Base-by-base conservation (phyloP, 2,329 filamentous ascomycete genomes). In the Delphinella strobiligena region DNA sequence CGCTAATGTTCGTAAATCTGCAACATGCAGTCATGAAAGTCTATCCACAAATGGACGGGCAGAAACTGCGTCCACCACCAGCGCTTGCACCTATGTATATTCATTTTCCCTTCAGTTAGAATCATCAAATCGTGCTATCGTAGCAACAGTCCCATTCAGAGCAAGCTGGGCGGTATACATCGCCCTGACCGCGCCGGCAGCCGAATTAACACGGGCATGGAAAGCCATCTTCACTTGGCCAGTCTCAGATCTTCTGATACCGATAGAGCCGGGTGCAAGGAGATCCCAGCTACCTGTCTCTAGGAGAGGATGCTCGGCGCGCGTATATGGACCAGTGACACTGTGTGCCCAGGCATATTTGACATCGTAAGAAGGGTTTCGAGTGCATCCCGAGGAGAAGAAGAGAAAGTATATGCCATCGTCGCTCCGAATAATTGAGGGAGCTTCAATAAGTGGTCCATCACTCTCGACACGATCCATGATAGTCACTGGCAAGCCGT, bases 371-470 rank as follows among this genome's bases (percentile, higher is more conserved):
- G 43, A 40, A 3, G 49, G 41, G 7, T 43, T 38, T 14, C 51
- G 47, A 3, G 54, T 59, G 45, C 57, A 60, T 1, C 55, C 56
- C 10, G 52, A 54, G 5, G 49, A 53, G 50, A 53, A 60, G 51
- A 60, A 60, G 15, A 60, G 49, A 43, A 60, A 57, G 47, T 59
- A 60, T 16, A 47, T 42, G 12, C 53, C 54, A 4, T 52, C 50
- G 12, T 36, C 19, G 2, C 50, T 51, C 32, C 49, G 46, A 7
- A 53, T 37, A 16, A 60, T 46, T 11, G 44, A 46, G 2, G 57
- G 57, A 3, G 56, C 57, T 47, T 60, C 57, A 34, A 60, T 50
- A 3, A 60, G 48, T 2, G 57, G 57, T 0, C 57, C 57, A 31
- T 60, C 56, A 10, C 18, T 14, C n/a, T 46, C 33, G 24, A 19